Conservation (phyloP, 225 moss, liverwort and hornwort genomes). For the Polytrichum formosum region DNA sequence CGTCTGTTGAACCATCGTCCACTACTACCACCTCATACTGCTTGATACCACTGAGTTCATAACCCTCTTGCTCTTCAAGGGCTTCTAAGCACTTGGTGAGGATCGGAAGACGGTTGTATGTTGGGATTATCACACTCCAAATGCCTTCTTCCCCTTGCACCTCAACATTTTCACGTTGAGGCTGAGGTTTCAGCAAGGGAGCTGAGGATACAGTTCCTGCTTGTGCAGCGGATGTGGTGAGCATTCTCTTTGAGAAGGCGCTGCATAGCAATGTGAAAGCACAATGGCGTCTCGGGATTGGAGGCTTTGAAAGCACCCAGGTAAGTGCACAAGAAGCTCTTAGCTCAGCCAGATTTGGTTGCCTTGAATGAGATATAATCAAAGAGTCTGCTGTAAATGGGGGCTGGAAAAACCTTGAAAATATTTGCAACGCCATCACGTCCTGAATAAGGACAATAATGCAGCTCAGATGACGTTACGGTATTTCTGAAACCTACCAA, state of each 20-base stretch:
- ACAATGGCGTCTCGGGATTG: constrained; percentile 5
- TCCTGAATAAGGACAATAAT: too few relatives aligned
- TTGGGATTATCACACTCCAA: constrained; percentile 82
- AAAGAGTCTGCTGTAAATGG: constrained; percentile 4
- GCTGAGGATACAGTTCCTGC: neutral
- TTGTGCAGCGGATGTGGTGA: neutral
- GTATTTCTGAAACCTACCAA: too few relatives aligned
- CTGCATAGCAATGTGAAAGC: constrained; percentile 19
- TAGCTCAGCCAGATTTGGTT: neutral
- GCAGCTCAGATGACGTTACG: too few relatives aligned
- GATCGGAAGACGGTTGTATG: constrained; percentile 79
- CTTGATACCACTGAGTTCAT: constrained; percentile 38
- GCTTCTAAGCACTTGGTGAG: constrained; percentile 70
- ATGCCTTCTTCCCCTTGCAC: constrained; percentile 46
- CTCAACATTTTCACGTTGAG: too few relatives aligned
- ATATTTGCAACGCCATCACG: constrained; percentile 19
- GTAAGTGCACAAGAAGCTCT: constrained; percentile 12
- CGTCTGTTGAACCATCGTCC: constrained; percentile 85
- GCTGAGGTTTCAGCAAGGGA: too few relatives aligned
- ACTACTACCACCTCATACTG: constrained; percentile 76
- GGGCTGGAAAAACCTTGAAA: constrained; percentile 15
- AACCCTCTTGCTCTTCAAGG: constrained; percentile 68
- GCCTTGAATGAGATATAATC: neutral
- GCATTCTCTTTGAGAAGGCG: constrained; percentile 2
- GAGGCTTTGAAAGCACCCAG: constrained; percentile 16